These are phyloP conservation scores for Paramyrothecium sp. DNA, from an alignment of 2,329 filamentous ascomycete genomes.

Conservation along the genomic window DNA sequence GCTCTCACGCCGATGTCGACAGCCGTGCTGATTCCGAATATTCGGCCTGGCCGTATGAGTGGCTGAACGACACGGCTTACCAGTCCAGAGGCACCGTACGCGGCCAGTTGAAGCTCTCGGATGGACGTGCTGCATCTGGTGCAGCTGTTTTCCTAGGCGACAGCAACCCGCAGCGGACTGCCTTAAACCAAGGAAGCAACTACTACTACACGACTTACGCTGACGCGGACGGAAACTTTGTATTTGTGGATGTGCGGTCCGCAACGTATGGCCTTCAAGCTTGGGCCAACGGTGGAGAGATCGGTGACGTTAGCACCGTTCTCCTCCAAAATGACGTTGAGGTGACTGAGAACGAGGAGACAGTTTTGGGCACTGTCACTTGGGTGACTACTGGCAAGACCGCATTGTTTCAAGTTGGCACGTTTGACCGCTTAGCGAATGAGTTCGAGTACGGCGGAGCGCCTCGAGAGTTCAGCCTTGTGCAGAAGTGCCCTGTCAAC, in stretches of 20 bases:
- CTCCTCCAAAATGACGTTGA: neutral
- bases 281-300: neutral
- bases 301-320: neutral
- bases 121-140: neutral
- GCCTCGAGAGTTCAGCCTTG: neutral
- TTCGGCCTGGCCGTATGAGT: neutral
- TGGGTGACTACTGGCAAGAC: neutral
- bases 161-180: neutral
- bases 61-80: neutral
- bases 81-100: neutral
- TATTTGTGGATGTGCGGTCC: neutral
- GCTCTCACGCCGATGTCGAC: neutral
- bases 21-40: neutral
- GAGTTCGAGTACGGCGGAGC: neutral
- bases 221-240: neutral
- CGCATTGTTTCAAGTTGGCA: neutral
- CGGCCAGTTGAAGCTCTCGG: neutral
- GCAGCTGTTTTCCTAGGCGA: neutral
- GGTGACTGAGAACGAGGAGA: neutral
- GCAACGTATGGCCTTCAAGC: neutral
- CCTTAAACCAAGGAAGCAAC: neutral
- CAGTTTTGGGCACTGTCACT: neutral
- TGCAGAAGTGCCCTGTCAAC: neutral
- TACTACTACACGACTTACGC: constrained; percentile 1
- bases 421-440: neutral